phyloP scores from a whole-genome alignment of 305 asterid species.

The Fraxinus sp. region DNA sequence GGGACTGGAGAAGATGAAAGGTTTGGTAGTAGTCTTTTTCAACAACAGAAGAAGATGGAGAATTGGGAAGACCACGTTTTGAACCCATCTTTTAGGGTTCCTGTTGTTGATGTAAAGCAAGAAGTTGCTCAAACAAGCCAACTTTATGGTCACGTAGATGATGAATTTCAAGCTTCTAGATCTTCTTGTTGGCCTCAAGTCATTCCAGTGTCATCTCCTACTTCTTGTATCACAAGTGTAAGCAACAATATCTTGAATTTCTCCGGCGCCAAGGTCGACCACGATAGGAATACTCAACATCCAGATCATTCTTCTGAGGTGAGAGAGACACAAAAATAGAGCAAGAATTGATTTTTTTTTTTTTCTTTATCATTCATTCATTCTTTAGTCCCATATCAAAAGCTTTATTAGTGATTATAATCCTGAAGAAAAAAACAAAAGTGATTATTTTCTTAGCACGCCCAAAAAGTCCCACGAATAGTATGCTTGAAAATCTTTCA shows the following conservation, averaged over 20 bases:
- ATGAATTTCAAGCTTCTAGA: conserved; percentile 28
- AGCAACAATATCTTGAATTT: conserved; percentile 52
- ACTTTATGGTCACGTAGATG: conserved; percentile 29
- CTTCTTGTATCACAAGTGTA: conserved; percentile 50
- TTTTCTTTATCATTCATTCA: not conserved
- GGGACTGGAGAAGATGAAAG: conserved; percentile 32
- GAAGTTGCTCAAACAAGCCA: conserved; percentile 29
- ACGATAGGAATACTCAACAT: conserved; percentile 36
- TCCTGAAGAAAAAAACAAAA: conserved; percentile 14
- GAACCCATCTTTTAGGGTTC: conserved; percentile 31
- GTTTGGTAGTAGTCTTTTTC: conserved; percentile 33
- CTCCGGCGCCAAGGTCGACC: conserved; percentile 33
- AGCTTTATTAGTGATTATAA: not conserved
- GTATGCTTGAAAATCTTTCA: not conserved
- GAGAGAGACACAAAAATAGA: not conserved
- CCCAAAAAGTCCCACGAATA: conserved; percentile 16
- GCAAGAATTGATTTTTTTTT: not conserved
- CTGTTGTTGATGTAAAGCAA: conserved; percentile 37
- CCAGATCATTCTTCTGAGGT: conserved; percentile 80
- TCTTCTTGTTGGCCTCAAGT: conserved; percentile 30
- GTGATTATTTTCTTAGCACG: conserved; percentile 24
- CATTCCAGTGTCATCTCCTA: conserved; percentile 49
- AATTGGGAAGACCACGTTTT: conserved; percentile 38
- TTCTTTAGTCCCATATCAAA: too few species aligned
- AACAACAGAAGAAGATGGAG: conserved; percentile 33